Evolutionary conservation across 2,329 filamentous ascomycete species (phyloP), one percentile per base, ranked within the genome.

Genomic region (Exophiala mesophila): DNA sequence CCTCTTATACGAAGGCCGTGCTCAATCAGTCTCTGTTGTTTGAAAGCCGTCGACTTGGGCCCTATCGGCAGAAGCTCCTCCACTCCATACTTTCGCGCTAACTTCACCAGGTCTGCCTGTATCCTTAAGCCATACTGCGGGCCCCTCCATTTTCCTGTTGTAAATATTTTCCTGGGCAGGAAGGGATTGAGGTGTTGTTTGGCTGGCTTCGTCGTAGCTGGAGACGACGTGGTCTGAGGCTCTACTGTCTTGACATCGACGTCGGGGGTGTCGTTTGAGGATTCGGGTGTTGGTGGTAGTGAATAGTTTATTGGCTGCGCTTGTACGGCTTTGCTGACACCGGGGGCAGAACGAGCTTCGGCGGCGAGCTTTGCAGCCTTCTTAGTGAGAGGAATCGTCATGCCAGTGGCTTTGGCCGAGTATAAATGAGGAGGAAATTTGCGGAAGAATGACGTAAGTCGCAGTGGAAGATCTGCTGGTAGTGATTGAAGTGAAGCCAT

Each of bases 101-200:
- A 66, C 68, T 94, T 94, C 57, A 92, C 85, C 17, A 98, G 75
- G 57, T 95, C 86, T 17, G 89, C 89, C 72, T 98, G 92, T 49
- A 86, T 78, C 41, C 92, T 79, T 55, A 94, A 73, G 4, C 88
- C 94, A 69, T 82, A 89, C 43, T 81, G 76, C 0, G 92, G 87
- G 52, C 88, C 78, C 54, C 88, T 83, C 87, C 88, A 95, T 63
- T 77, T 80, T 16, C 85, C 85, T 0, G 88, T 95, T 30, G 72
- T 68, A 26, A 83, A 79, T 68, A 94, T 84, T 66, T 85, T 88
- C 57, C 78, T 80, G 26, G 85, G 78, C 49, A 80, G 72, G 71
- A 98, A 98, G 1, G 90, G 90, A 61, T 94, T 92, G 37, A 74
- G 72, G 47, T 79, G 61, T 67, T 57, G 69, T 68, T 57, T 55